A percentile compares a stretch with the other conserved stretches of the same genome.
These are phyloP conservation scores for Saccharomycopsis lassenensis DNA, from an alignment of 805 yeast genomes.

Conservation along the genomic window DNA sequence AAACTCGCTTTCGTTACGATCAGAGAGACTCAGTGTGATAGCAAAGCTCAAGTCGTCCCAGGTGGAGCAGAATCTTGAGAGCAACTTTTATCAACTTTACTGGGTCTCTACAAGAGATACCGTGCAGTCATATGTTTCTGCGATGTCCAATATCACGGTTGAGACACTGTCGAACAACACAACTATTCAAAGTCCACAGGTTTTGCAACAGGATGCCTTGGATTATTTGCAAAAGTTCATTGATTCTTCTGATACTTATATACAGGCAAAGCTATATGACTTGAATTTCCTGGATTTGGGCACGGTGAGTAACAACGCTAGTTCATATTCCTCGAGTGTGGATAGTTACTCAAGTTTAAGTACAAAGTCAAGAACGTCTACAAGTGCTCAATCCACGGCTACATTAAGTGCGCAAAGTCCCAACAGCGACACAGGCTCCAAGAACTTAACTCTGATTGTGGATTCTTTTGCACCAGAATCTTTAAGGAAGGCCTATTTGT, in stretches of 20 bases:
- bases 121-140: slow-evolving; percentile 34
- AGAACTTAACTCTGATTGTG: slow-evolving; percentile 16
- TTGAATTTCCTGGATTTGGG: slow-evolving; percentile 39
- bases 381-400: slow-evolving; percentile 12
- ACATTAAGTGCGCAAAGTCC: slow-evolving; percentile 18
- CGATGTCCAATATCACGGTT: slow-evolving; percentile 2
- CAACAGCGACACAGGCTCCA: slow-evolving; percentile 8
- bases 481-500: slow-evolving; percentile 35
- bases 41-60: slow-evolving; percentile 78
- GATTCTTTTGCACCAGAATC: slow-evolving; percentile 24
- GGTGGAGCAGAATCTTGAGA: slow-evolving; percentile 54
- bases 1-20: slow-evolving; percentile 49
- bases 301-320: slow-evolving; percentile 30
- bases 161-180: slow-evolving; percentile 50
- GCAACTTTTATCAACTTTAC: slow-evolving; percentile 55
- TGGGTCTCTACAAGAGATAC: slow-evolving; percentile 54
- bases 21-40: slow-evolving; percentile 63
- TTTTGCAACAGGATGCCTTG: slow-evolving; percentile 30
- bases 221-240: slow-evolving; percentile 49
- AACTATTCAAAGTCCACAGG: too few relatives aligned
- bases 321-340: slow-evolving; percentile 24
- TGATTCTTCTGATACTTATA: slow-evolving; percentile 50
- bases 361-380: slow-evolving; percentile 1
- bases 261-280: slow-evolving; percentile 60
- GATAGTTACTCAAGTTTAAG: neutral